Conservation (phyloP, 495 filamentous ascomycete species). For the Annulohypoxylon stygium region DNA sequence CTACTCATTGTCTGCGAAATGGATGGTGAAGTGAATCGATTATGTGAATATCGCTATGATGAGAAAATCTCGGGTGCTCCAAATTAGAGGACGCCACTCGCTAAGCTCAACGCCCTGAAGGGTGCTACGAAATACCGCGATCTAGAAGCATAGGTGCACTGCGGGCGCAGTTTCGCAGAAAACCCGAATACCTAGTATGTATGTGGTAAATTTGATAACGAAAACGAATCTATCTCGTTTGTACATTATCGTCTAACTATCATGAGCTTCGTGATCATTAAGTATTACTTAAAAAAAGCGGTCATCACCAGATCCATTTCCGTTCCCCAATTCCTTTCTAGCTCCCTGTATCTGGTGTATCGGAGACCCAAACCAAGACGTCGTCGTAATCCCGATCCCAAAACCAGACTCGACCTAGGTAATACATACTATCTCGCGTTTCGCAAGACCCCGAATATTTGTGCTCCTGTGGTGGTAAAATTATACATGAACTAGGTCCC, state of each 20-base stretch:
- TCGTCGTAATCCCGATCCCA: conserved; percentile 21
- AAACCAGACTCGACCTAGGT: conserved; percentile 10
- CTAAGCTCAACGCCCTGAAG: not conserved
- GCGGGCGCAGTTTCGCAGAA: not conserved
- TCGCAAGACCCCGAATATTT: conserved; percentile 12
- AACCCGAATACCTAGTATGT: not conserved
- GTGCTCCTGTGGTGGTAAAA: not conserved
- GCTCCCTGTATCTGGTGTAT: not conserved
- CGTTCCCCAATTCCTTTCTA: conserved; percentile 1
- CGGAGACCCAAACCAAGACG: conserved; percentile 13
- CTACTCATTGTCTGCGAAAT: not conserved
- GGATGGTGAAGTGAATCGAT: not conserved
- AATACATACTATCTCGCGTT: conserved; percentile 18
- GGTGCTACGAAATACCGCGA: not conserved
- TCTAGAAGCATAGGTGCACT: not conserved
- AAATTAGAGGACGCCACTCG: not conserved
- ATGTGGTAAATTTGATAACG: conserved; percentile 36
- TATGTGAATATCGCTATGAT: not conserved
- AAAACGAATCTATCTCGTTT: conserved; percentile 49
- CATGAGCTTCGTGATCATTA: conserved; percentile 50
- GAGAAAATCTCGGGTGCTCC: not conserved
- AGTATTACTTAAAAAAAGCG: conserved; percentile 29
- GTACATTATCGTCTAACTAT: conserved; percentile 50
- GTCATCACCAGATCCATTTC: conserved; percentile 11
- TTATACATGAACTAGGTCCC: conserved; percentile 11